A percentile compares a stretch with the other conserved stretches of the same genome.
phyloP scores from a whole-genome alignment of 1,139 yeast species.

The Oligophagozyma castellii region DNA sequence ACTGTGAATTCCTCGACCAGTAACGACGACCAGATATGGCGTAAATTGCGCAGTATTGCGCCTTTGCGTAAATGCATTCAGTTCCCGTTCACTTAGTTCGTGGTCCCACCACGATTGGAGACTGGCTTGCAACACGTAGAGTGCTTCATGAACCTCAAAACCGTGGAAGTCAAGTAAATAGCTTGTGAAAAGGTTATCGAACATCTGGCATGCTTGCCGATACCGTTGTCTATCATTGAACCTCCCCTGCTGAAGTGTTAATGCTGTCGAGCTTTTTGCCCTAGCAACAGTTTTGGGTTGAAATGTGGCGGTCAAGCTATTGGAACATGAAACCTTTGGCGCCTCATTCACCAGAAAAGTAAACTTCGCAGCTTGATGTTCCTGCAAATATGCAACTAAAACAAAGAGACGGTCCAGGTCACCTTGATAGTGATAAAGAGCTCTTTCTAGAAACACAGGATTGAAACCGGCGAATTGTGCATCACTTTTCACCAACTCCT shows the following conservation, averaged over 20 bases:
- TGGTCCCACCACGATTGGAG: conserved; percentile 41
- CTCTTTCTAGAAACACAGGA: conserved; percentile 27
- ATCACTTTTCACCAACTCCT: conserved; percentile 9
- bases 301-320: too few relatives aligned
- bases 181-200: conserved; percentile 10
- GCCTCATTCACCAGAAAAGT: conserved; percentile 1
- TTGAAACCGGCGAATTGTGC: conserved; percentile 9
- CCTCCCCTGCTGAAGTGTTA: background rate
- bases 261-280: background rate
- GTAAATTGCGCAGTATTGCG: conserved; percentile 20
- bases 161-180: conserved; percentile 40
- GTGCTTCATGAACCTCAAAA: conserved; percentile 32
- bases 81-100: conserved; percentile 31
- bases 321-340: too few relatives aligned
- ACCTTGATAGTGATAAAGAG: conserved; percentile 31
- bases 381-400: conserved; percentile 6
- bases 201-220: conserved; percentile 6
- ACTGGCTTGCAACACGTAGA: conserved; percentile 24
- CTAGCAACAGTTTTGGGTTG: too few relatives aligned
- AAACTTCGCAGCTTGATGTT: background rate
- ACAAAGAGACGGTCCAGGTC: conserved; percentile 27
- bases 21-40: conserved; percentile 30
- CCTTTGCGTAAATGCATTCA: conserved; percentile 28
- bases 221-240: conserved; percentile 5
- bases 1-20: conserved; percentile 57